These are phyloP conservation scores for Barnettozyma sp. DNA, from an alignment of 805 yeast genomes.

Conservation along the genomic window DNA sequence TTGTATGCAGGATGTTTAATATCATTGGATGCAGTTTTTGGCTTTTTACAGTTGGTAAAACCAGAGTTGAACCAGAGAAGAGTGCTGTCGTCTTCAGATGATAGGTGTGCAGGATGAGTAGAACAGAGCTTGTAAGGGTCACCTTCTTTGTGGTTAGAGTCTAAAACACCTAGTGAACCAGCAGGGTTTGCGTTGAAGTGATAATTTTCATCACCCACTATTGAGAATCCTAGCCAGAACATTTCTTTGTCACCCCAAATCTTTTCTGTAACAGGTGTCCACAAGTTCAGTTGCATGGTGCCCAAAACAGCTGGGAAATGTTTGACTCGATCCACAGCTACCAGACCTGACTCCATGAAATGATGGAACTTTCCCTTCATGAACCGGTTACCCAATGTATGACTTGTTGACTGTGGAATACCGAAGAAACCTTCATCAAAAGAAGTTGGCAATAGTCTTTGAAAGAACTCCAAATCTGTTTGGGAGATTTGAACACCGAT, in stretches of 20 bases:
- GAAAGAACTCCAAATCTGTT: constrained; percentile 33
- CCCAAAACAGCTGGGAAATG: constrained; percentile 45
- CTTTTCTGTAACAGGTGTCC: constrained; percentile 35
- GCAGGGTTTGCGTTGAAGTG: constrained; percentile 46
- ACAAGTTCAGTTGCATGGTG: constrained; percentile 33
- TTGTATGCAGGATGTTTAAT: constrained; percentile 24
- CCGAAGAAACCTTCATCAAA: constrained; percentile 31
- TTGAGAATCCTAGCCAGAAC: constrained; percentile 55
- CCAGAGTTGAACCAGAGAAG: constrained; percentile 58
- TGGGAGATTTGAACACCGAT: constrained; percentile 22
- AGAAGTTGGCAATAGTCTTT: constrained; percentile 36
- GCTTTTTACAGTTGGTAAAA: constrained; percentile 39
- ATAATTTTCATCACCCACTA: constrained; percentile 48
- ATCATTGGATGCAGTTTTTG: constrained; percentile 28
- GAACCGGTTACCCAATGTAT: constrained; percentile 33
- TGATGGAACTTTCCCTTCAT: constrained; percentile 34
- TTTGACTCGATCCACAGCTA: constrained; percentile 37
- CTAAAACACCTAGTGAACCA: constrained; percentile 45
- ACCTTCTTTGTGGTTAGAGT: not conserved
- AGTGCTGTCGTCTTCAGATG: constrained; percentile 39
- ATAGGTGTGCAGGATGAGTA: constrained; percentile 35
- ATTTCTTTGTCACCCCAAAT: constrained; percentile 66
- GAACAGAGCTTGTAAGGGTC: constrained; percentile 47
- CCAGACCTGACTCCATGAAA: constrained; percentile 39
- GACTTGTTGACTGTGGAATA: constrained; percentile 30